Conservation (phyloP, 345 rosid species). For the Arabidopsis arenosa region DNA sequence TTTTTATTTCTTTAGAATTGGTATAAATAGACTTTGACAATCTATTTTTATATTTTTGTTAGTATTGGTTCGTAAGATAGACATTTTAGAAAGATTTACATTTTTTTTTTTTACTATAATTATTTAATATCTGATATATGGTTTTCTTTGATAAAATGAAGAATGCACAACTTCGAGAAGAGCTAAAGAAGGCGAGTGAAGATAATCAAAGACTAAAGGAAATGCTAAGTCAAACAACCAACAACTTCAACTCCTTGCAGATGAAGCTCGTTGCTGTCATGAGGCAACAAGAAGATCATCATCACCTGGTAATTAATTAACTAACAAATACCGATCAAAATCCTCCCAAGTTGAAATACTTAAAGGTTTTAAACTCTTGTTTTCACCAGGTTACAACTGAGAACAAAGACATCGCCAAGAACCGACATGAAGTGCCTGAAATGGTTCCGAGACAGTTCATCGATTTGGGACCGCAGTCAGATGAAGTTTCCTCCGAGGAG, state of each 20-base stretch:
- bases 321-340: too few relatives aligned
- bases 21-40: conserved; percentile 3
- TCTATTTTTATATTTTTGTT: not conserved
- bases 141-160: conserved; percentile 26
- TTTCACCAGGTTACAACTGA: conserved; percentile 33
- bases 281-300: conserved; percentile 59
- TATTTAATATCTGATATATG: not conserved
- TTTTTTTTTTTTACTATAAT: not conserved
- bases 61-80: not conserved
- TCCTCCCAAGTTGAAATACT: not conserved
- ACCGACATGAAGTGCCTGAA: conserved; percentile 26
- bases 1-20: not conserved
- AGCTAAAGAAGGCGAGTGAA: conserved; percentile 65
- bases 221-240: conserved; percentile 73
- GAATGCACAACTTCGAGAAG: conserved; percentile 62
- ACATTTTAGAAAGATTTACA: not conserved
- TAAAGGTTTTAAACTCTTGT: not conserved
- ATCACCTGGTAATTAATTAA: conserved; percentile 30
- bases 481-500: conserved; percentile 76
- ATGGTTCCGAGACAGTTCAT: conserved; percentile 70
- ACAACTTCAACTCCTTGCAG: conserved; percentile 68
- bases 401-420: conserved; percentile 27
- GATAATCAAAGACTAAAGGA: conserved; percentile 79
- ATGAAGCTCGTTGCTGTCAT: conserved; percentile 68
- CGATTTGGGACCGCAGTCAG: conserved; percentile 61